These are phyloP conservation scores for Oryza glumipatula DNA, from an alignment of 176 grass and related monocot genomes.

Conservation along the genomic window DNA sequence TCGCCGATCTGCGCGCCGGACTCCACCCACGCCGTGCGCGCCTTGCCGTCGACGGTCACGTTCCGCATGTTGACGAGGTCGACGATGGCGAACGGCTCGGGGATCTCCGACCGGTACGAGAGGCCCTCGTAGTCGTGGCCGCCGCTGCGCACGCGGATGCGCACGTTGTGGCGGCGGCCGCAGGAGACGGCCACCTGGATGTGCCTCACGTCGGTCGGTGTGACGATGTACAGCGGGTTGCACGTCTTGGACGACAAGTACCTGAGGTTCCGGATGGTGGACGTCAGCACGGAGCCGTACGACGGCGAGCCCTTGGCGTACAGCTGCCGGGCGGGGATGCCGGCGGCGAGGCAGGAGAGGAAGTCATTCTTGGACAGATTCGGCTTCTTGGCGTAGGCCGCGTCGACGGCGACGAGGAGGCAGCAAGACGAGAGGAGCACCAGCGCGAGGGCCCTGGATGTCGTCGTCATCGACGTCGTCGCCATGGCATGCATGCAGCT, in stretches of 20 bases:
- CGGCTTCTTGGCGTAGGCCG: background rate
- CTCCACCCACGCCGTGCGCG: constrained; percentile 48
- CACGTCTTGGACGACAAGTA: constrained; percentile 37
- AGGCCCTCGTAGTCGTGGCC: constrained; percentile 84
- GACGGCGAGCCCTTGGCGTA: constrained; percentile 36
- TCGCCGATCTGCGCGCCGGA: constrained; percentile 61
- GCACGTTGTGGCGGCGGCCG: constrained; percentile 34
- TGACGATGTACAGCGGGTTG: constrained; percentile 54
- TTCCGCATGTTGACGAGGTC: constrained; percentile 42
- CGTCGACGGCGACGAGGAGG: constrained; percentile 16
- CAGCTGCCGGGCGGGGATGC: constrained; percentile 32
- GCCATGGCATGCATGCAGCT: constrained; percentile 37
- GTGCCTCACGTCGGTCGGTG: constrained; percentile 38
- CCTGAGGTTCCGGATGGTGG: constrained; percentile 55
- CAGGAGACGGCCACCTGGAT: constrained; percentile 49
- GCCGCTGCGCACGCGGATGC: constrained; percentile 60
- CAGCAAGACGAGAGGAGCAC: constrained; percentile 29
- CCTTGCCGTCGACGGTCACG: constrained; percentile 28
- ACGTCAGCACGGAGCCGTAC: constrained; percentile 43
- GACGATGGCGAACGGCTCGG: constrained; percentile 40
- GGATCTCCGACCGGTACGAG: constrained; percentile 44
- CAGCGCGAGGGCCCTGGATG: constrained; percentile 12
- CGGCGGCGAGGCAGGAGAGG: constrained; percentile 49
- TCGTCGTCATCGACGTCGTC: background rate
- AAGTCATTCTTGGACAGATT: constrained; percentile 35